phyloP scores from a whole-genome alignment of 2,329 filamentous ascomycete species.

The Truncatella angustata region DNA sequence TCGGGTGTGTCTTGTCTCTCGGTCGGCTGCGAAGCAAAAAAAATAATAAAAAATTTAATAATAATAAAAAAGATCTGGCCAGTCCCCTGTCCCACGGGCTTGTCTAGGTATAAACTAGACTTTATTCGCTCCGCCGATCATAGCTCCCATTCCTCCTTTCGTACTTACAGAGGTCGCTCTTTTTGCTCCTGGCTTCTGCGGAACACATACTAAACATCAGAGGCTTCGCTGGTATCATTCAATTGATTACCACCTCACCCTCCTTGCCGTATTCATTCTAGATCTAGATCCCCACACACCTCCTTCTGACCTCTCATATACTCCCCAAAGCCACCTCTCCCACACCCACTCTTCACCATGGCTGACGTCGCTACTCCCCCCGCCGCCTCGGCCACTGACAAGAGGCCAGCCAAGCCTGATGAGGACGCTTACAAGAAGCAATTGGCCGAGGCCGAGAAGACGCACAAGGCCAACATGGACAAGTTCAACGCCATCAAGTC shows the following conservation, averaged over 20 bases:
- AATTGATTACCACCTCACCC: conserved; percentile 12
- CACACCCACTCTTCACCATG: conserved; percentile 35
- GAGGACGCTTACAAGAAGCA: conserved; percentile 79
- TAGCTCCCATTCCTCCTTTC: neutral
- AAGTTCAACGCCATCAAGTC: conserved; percentile 70
- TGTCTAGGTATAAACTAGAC: neutral
- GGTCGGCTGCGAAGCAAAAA: conserved; percentile 2
- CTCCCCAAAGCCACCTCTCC: neutral
- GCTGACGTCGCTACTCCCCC: conserved; percentile 43
- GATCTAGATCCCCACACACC: neutral
- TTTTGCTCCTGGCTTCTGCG: neutral
- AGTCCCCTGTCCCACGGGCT: conserved; percentile 9
- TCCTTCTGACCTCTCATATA: conserved; percentile 6
- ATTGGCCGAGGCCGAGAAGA: conserved; percentile 81
- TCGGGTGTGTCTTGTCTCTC: neutral
- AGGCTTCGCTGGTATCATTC: conserved; percentile 12
- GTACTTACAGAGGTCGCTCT: neutral
- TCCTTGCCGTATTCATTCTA: conserved; percentile 6
- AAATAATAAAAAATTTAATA: too few species aligned
- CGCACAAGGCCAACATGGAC: conserved; percentile 74
- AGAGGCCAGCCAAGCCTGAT: conserved; percentile 82
- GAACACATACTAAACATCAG: neutral
- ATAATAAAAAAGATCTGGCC: conserved; percentile 12
- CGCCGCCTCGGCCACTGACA: conserved; percentile 42
- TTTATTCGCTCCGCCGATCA: conserved; percentile 4